phyloP scores from a whole-genome alignment of 2,329 filamentous ascomycete genomes.

The Sclerotinia subarctica region DNA sequence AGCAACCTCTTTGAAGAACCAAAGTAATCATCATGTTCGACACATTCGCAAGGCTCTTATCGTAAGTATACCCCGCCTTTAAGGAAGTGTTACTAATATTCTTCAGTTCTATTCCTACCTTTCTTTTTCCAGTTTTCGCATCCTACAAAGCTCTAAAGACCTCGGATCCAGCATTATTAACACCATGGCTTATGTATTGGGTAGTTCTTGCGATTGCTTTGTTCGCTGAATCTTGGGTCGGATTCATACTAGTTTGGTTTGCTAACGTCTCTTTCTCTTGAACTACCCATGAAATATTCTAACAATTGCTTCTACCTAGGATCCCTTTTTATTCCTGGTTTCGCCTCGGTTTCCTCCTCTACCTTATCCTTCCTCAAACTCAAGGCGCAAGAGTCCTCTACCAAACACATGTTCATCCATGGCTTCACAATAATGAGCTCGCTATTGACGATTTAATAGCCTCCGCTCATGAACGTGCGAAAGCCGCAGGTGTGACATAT shows the following conservation, averaged over 20 bases:
- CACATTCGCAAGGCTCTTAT: constrained; percentile 72
- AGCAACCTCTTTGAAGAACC: not conserved
- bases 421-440: constrained; percentile 79
- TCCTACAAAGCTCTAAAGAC: constrained; percentile 98
- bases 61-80: constrained; percentile 53
- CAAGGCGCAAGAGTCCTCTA: constrained; percentile 88
- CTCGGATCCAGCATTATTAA: constrained; percentile 80
- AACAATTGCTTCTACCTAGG: constrained; percentile 44
- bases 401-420: constrained; percentile 80
- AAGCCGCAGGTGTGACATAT: constrained; percentile 72
- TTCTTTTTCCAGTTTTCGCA: constrained; percentile 92
- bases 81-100: constrained; percentile 25
- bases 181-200: constrained; percentile 99
- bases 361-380: constrained; percentile 96
- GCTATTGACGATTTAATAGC: constrained; percentile 90
- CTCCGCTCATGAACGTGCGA: constrained; percentile 73
- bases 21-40: constrained; percentile 67
- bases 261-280: constrained; percentile 23
- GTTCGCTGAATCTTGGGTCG: constrained; percentile 80
- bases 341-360: constrained; percentile 81
- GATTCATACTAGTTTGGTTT: constrained; percentile 81
- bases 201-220: constrained; percentile 81
- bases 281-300: not conserved
- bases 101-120: constrained; percentile 74
- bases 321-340: constrained; percentile 93